Evolutionary conservation across 352 stramenopile species (phyloP), one percentile per base, ranked within the genome.

Genomic region (Phytophthora capsici): DNA sequence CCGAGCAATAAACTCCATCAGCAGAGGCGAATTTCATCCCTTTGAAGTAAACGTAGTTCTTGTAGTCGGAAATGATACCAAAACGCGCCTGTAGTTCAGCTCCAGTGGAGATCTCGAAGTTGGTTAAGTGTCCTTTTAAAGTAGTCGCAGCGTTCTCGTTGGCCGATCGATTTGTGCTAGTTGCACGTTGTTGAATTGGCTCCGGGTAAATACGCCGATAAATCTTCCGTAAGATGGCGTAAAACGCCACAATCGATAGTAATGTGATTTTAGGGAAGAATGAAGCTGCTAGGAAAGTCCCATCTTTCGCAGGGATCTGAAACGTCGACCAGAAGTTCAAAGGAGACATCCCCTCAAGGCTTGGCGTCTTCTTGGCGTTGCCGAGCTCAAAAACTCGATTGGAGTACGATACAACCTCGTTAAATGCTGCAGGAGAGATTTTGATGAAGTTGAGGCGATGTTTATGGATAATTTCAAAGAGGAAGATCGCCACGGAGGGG

Each of bases 51-150:
- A 61, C 53, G 9, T 60, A 60, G 10, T 64, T 79, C 10, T 77
- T 68, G 38, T 75, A 84, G 13, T 75, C 58, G 1, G 57, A 82
- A 17, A 84, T 62, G 6, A 84, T 50, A 1, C 75, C 75, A 22
- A 76, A 64, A 2, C 66, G 58, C n/a, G 60, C 41, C 20, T 72
- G 68, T 16, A 76, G 44, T 26, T 71, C 63, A 6, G 57, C 68
- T 40, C 68, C 68, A 5, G 68, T 76, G 9, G 68, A 66, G 23
- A 72, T 58, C 48, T 76, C 68, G 41, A 76, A 76, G 13, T 72
- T 76, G 14, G 68, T 76, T 3, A 73, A 47, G 1, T 69, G 34
- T 40, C 55, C 38, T 47, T 63, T 66, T 12, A 51, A 17, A 0
- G 63, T 28, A 14, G 59, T 17, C 1, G 47, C 26, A 14, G 48